phyloP scores from a whole-genome alignment of 139 green algal genomes.

The Zygnema circumcarinatum region DNA sequence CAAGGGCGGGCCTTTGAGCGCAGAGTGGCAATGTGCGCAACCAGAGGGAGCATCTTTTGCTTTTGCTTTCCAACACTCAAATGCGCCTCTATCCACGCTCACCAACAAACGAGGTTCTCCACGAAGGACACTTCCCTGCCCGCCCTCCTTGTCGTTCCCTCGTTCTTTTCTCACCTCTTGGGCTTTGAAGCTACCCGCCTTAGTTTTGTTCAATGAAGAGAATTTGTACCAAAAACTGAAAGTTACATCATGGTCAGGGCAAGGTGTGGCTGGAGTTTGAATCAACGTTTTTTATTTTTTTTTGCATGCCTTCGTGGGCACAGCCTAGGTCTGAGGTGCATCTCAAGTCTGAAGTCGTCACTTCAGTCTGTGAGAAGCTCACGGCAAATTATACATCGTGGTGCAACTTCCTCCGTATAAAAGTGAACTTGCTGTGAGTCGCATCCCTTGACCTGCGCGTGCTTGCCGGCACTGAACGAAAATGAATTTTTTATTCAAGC shows the following conservation, averaged over 20 bases:
- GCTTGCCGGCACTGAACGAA: no score
- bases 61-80: conserved; percentile 51
- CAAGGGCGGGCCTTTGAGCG: background rate
- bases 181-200: background rate
- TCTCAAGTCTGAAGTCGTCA: background rate
- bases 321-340: no score
- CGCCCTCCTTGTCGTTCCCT: background rate
- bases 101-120: background rate
- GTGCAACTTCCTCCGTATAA: conserved; percentile 8
- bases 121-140: background rate
- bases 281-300: no score
- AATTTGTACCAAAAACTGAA: no score
- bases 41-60: conserved; percentile 53
- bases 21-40: conserved; percentile 54
- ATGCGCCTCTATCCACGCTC: background rate
- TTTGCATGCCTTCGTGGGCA: no score
- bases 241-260: no score
- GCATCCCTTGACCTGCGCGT: background rate
- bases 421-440: background rate
- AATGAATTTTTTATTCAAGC: no score
- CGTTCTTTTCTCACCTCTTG: background rate
- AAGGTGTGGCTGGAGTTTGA: no score
- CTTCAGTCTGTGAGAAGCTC: conserved; percentile 1
- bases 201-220: background rate
- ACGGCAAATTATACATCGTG: background rate